These are phyloP conservation scores for Trapa bicornis DNA, from an alignment of 345 rosid genomes.

Conservation along the genomic window DNA sequence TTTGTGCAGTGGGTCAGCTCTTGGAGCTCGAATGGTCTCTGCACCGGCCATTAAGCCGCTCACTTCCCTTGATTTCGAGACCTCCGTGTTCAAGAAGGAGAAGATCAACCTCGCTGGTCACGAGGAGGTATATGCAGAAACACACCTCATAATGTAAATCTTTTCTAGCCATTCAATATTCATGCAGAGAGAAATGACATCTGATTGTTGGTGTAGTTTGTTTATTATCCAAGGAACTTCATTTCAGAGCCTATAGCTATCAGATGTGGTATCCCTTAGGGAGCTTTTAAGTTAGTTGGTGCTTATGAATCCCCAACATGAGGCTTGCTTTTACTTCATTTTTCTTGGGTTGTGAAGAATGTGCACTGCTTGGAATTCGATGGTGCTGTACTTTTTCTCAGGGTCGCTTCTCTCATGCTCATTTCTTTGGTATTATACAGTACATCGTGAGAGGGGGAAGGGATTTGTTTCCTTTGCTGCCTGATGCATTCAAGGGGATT, in stretches of 20 bases:
- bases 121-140: constrained; percentile 39
- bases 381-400: neutral
- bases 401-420: neutral
- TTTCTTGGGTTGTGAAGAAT: neutral
- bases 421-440: constrained; percentile 17
- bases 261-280: neutral
- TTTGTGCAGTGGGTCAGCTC: constrained; percentile 23
- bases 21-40: constrained; percentile 35
- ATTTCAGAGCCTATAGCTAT: neutral
- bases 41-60: constrained; percentile 27
- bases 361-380: no score
- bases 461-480: no score
- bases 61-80: constrained; percentile 45
- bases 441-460: constrained; percentile 36
- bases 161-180: no score
- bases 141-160: neutral
- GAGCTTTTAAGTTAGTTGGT: neutral
- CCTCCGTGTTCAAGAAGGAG: constrained; percentile 74
- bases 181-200: no score
- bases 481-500: no score
- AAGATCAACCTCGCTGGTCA: constrained; percentile 64
- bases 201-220: no score
- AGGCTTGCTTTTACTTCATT: neutral
- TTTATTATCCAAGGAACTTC: no score
- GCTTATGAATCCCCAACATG: no score